These are phyloP conservation scores for Beauveria rudraprayagi DNA, from an alignment of 2,329 filamentous ascomycete species.

Conservation along the genomic window DNA sequence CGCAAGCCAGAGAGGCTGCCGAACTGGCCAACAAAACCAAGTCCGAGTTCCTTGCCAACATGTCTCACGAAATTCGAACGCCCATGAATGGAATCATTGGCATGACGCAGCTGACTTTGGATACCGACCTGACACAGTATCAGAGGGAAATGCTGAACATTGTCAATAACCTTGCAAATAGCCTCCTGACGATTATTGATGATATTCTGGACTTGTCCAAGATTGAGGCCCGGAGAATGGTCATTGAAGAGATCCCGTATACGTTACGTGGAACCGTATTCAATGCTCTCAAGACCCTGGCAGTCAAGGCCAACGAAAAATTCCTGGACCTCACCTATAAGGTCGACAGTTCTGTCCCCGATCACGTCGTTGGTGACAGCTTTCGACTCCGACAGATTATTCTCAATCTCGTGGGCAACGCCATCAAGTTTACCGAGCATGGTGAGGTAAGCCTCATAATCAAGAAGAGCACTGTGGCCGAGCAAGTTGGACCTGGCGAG, in stretches of 20 bases:
- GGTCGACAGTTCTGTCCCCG: constrained; percentile 86
- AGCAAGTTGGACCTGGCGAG: constrained; percentile 60
- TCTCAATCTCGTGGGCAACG: constrained; percentile 92
- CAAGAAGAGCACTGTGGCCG: constrained; percentile 54
- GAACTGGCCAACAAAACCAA: constrained; percentile 97
- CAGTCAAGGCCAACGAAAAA: constrained; percentile 96
- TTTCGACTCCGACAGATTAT: constrained; percentile 96
- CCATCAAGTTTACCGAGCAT: constrained; percentile 97
- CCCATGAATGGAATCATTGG: constrained; percentile 97
- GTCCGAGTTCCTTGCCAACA: constrained; percentile 96
- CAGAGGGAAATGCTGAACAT: constrained; percentile 98
- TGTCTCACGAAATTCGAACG: constrained; percentile 97
- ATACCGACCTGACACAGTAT: constrained; percentile 89
- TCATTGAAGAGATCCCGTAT: constrained; percentile 96
- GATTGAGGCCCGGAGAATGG: constrained; percentile 95
- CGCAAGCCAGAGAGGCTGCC: constrained; percentile 87
- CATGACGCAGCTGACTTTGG: constrained; percentile 93
- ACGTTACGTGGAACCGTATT: constrained; percentile 91
- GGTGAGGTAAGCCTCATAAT: constrained; percentile 96
- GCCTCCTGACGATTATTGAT: constrained; percentile 93
- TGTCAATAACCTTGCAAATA: constrained; percentile 93
- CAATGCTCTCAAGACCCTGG: constrained; percentile 91
- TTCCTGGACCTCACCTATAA: constrained; percentile 87
- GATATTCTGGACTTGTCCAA: constrained; percentile 67
- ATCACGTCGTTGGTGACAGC: constrained; percentile 92